Evolutionary conservation across 2,329 filamentous ascomycete species (phyloP).

Genomic region (Alternaria dauci): DNA sequence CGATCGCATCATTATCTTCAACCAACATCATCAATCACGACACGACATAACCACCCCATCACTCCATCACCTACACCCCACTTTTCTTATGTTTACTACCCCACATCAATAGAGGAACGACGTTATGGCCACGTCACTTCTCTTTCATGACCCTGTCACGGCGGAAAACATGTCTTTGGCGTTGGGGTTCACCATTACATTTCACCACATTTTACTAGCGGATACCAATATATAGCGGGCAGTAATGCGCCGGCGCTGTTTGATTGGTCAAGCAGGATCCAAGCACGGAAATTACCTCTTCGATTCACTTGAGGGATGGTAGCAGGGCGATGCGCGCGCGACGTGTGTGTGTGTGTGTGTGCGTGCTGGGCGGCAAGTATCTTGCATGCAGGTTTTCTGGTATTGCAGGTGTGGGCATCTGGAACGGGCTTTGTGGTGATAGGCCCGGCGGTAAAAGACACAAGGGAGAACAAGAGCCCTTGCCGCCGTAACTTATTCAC

Average conservation of each 20-base stretch:
- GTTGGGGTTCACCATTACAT: slow-evolving; percentile 13
- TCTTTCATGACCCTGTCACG: slow-evolving; percentile 14
- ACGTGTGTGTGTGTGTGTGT: slow-evolving; percentile 1
- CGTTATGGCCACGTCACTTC: slow-evolving; percentile 21
- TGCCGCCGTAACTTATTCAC: neutral
- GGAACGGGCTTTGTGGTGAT: slow-evolving; percentile 4
- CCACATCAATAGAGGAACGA: slow-evolving; percentile 19
- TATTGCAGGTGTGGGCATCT: slow-evolving; percentile 1
- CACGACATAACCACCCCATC: slow-evolving; percentile 8
- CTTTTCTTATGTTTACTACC: slow-evolving; percentile 38
- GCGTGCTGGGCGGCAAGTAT: slow-evolving; percentile 15
- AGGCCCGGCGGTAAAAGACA: slow-evolving; percentile 3
- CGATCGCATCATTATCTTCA: slow-evolving; percentile 39
- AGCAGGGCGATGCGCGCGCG: neutral
- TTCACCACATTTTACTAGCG: slow-evolving; percentile 14
- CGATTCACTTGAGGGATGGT: slow-evolving; percentile 4
- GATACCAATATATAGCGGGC: slow-evolving; percentile 9
- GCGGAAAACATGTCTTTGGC: slow-evolving; percentile 19
- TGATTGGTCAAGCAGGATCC: slow-evolving; percentile 21
- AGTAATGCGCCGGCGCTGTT: slow-evolving; percentile 14
- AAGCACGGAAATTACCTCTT: slow-evolving; percentile 15
- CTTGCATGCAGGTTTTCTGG: slow-evolving; percentile 6
- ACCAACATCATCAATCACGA: slow-evolving; percentile 20
- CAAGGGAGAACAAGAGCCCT: slow-evolving; percentile 1
- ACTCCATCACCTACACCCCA: slow-evolving; percentile 22